These are phyloP conservation scores for Herpetomonas muscarum DNA, from an alignment of 208 protist genomes.

Conservation along the genomic window DNA sequence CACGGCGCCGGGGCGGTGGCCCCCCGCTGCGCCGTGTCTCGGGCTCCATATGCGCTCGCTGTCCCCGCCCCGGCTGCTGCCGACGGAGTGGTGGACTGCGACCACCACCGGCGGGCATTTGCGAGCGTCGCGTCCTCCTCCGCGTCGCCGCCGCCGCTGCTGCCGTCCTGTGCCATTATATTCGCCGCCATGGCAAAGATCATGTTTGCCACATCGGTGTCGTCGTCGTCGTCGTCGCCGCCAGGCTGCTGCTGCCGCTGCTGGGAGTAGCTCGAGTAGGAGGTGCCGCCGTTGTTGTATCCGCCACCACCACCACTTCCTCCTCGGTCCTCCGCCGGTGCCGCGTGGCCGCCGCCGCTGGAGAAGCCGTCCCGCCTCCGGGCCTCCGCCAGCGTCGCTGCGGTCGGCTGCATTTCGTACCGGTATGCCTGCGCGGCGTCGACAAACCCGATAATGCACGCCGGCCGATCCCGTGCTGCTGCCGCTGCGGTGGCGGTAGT, in stretches of 20 bases:
- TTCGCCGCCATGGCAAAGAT: background rate
- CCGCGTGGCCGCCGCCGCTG: no score
- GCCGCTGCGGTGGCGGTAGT: background rate
- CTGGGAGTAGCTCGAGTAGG: background rate
- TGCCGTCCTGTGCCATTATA: background rate
- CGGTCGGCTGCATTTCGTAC: constrained; percentile 2
- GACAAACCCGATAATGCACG: constrained; percentile 13
- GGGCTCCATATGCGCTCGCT: background rate
- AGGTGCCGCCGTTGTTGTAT: no score
- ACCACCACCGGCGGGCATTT: constrained; percentile 12
- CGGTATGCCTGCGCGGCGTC: constrained; percentile 6
- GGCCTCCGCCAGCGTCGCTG: background rate
- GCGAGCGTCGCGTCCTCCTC: constrained; percentile 15
- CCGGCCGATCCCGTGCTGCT: background rate
- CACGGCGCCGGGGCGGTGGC: background rate
- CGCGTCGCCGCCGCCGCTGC: background rate
- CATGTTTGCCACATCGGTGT: constrained; percentile 1
- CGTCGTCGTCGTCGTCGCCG: background rate
- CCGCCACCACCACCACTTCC: no score
- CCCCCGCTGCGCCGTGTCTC: background rate
- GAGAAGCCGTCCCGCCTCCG: background rate
- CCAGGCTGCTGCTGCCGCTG: background rate
- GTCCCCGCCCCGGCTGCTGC: background rate
- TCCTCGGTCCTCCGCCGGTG: no score
- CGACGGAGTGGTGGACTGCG: background rate